phyloP scores from a whole-genome alignment of 1,284 basidiomycete genomes.

The Irpex sp. region DNA sequence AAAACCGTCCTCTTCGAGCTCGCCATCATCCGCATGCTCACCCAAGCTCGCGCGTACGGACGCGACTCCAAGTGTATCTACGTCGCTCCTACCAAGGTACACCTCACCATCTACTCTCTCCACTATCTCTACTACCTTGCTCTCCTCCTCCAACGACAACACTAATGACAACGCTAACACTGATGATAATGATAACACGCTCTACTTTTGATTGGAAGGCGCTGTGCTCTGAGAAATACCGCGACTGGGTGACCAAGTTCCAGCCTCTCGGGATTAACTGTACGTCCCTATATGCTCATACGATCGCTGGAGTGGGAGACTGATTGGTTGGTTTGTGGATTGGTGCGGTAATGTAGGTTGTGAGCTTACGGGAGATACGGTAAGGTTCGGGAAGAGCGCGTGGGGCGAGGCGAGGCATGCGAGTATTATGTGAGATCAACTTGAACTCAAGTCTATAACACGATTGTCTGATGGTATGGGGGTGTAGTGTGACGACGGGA shows the following conservation, averaged over 20 bases:
- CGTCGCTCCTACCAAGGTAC: slow-evolving; percentile 89
- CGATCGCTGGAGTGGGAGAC: neutral
- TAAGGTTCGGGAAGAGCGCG: slow-evolving; percentile 49
- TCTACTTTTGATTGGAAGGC: slow-evolving; percentile 46
- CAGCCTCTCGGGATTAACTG: slow-evolving; percentile 70
- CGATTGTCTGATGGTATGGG: neutral
- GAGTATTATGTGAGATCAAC: slow-evolving; percentile 58
- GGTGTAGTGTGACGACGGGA: slow-evolving; percentile 70
- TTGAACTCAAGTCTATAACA: neutral
- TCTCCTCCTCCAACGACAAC: too few species aligned
- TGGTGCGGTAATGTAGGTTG: slow-evolving; percentile 45
- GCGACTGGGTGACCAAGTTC: slow-evolving; percentile 85
- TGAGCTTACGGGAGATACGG: slow-evolving; percentile 90
- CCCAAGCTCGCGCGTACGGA: slow-evolving; percentile 29
- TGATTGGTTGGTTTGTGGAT: neutral
- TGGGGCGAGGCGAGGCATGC: slow-evolving; percentile 73
- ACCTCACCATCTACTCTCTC: too few species aligned
- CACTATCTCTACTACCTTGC: too few species aligned
- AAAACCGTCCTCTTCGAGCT: slow-evolving; percentile 95
- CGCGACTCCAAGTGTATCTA: slow-evolving; percentile 73
- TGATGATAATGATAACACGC: too few species aligned
- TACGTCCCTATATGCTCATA: slow-evolving; percentile 25
- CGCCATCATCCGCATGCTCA: slow-evolving; percentile 76
- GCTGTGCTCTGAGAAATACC: slow-evolving; percentile 78
- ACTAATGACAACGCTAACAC: too few species aligned